Conservation (phyloP, 768 basidiomycete species). For the Suillus ampliporus region DNA sequence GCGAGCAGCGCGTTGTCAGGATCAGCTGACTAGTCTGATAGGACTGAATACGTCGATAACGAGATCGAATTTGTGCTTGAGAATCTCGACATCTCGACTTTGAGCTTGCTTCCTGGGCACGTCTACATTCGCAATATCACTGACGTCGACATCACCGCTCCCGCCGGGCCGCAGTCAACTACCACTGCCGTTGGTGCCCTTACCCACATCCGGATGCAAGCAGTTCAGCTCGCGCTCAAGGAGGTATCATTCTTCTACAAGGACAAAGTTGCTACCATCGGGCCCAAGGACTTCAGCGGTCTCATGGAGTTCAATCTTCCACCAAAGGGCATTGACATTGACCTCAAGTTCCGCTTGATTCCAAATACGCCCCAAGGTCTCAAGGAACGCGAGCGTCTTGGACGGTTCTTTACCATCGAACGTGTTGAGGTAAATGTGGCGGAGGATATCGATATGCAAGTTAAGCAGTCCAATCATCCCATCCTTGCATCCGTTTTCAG, state of each 20-base stretch:
- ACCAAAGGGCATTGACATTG: conserved; percentile 69
- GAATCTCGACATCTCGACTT: conserved; percentile 70
- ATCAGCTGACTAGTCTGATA: conserved; percentile 29
- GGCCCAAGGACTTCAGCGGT: conserved; percentile 64
- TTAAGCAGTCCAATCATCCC: conserved; percentile 68
- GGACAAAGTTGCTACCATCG: conserved; percentile 59
- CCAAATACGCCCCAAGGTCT: conserved; percentile 51
- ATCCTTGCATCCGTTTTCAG: conserved; percentile 66
- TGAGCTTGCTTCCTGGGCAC: conserved; percentile 71
- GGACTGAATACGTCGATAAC: conserved; percentile 72
- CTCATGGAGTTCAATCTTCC: conserved; percentile 67
- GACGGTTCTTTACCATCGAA: conserved; percentile 66
- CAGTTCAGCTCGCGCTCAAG: conserved; percentile 62
- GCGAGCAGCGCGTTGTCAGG: neutral
- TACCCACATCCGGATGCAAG: conserved; percentile 69
- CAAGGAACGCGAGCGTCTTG: conserved; percentile 48
- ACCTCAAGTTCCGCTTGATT: conserved; percentile 68
- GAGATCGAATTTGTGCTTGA: conserved; percentile 79
- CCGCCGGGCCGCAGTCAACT: conserved; percentile 38
- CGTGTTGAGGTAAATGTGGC: conserved; percentile 58
- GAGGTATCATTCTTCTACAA: conserved; percentile 79
- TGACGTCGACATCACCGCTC: conserved; percentile 58
- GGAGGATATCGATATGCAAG: conserved; percentile 57
- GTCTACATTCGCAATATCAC: conserved; percentile 77
- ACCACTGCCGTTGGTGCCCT: conserved; percentile 63